These are phyloP conservation scores for Bisporella sp. DNA, from an alignment of 2,329 filamentous ascomycete species.

Conservation along the genomic window DNA sequence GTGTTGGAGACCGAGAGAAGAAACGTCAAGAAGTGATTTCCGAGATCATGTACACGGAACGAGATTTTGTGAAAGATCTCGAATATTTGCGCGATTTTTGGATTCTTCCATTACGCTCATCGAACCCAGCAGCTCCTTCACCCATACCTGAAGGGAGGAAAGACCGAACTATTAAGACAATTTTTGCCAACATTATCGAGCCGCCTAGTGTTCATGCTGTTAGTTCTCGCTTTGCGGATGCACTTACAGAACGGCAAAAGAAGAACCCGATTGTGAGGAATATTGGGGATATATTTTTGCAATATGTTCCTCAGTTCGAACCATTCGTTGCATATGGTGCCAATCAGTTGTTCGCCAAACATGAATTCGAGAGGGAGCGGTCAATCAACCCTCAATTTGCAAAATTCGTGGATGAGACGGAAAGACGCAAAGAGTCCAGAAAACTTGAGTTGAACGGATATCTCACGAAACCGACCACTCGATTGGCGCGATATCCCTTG, in stretches of 20 bases:
- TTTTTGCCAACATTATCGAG: slow-evolving; percentile 94
- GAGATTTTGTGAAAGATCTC: slow-evolving; percentile 97
- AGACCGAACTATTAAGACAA: slow-evolving; percentile 86
- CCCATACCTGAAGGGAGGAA: slow-evolving; percentile 83
- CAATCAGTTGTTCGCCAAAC: slow-evolving; percentile 93
- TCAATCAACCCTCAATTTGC: slow-evolving; percentile 77
- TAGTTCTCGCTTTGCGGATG: slow-evolving; percentile 80
- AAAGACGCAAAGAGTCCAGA: slow-evolving; percentile 89
- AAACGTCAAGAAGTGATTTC: slow-evolving; percentile 98
- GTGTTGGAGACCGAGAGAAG: slow-evolving; percentile 84
- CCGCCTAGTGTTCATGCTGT: slow-evolving; percentile 74
- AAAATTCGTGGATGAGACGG: slow-evolving; percentile 93
- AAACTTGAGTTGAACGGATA: slow-evolving; percentile 98
- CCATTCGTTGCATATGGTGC: slow-evolving; percentile 96
- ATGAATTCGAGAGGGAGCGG: slow-evolving; percentile 95
- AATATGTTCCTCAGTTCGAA: slow-evolving; percentile 86
- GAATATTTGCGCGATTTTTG: slow-evolving; percentile 98
- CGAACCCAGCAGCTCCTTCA: slow-evolving; percentile 55
- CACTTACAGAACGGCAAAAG: slow-evolving; percentile 85
- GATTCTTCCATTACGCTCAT: slow-evolving; percentile 84
- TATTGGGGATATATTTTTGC: slow-evolving; percentile 88
- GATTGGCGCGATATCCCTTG: slow-evolving; percentile 87
- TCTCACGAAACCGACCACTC: slow-evolving; percentile 92
- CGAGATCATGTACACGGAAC: slow-evolving; percentile 96
- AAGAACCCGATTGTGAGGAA: slow-evolving; percentile 82